phyloP scores from a whole-genome alignment of 345 rosid species.

The Lumnitzera racemosa region DNA sequence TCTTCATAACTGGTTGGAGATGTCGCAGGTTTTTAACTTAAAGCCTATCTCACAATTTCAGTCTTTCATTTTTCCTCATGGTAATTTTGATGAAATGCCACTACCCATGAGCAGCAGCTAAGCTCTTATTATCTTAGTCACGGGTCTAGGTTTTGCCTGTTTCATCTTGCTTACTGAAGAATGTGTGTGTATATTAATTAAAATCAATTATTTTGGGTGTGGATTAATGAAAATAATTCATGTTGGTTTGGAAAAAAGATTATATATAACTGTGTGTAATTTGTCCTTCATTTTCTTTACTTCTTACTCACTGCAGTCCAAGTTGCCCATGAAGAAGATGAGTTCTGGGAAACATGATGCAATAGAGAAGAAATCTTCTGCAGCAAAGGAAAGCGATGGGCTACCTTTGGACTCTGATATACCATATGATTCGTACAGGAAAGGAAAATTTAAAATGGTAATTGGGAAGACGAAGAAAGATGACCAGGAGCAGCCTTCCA shows the following conservation, averaged over 20 bases:
- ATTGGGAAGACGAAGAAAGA: conserved; percentile 62
- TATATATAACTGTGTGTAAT: not conserved
- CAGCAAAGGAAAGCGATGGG: conserved; percentile 33
- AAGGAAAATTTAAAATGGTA: conserved; percentile 75
- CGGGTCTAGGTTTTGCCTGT: too few species aligned
- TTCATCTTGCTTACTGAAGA: too few species aligned
- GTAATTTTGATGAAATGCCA: too few species aligned
- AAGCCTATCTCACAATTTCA: too few species aligned
- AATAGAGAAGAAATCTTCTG: conserved; percentile 36
- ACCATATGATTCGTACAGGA: conserved; percentile 54
- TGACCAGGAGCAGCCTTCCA: conserved; percentile 42
- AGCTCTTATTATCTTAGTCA: not conserved
- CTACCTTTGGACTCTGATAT: conserved; percentile 40
- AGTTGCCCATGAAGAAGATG: conserved; percentile 27
- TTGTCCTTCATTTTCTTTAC: conserved; percentile 6
- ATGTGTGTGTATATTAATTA: too few species aligned
- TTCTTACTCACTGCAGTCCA: conserved; percentile 38
- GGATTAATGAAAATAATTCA: too few species aligned
- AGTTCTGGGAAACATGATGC: conserved; percentile 38
- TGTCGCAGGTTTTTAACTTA: too few species aligned
- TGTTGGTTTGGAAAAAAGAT: not conserved
- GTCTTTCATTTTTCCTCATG: too few species aligned
- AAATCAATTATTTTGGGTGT: too few species aligned
- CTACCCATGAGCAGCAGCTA: too few species aligned
- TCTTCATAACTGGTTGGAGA: too few species aligned